Base-by-base conservation (phyloP, 2,329 filamentous ascomycete genomes). In the Aspergillus hiratsukae region DNA sequence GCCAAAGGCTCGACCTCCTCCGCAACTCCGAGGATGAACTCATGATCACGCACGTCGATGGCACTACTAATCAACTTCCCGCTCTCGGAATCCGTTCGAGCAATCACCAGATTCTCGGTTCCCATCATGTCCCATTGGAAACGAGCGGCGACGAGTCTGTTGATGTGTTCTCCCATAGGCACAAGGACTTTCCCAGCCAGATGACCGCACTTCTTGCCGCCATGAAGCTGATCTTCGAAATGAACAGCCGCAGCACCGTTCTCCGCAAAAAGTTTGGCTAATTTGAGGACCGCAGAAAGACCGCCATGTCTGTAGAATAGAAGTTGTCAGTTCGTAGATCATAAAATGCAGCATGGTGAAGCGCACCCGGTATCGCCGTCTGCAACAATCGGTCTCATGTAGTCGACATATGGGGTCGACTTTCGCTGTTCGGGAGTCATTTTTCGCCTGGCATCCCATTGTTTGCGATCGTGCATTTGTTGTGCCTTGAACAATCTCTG, bases 61-160 rank as follows among this genome's bases (percentile, higher is more conserved):
- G 91, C 90, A 58, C 89, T 96, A 57, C 89, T 95, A 54, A 99
- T 81, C 23, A 99, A 83, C 72, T 87, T 92, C 48, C 93, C 94
- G 60, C 90, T 96, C 75, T 97, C 94, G 0, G 91, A 95, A 74
- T 99, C 94, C 1, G 94, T 97, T 56, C 94, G 87, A 2, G 94
- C 94, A 70, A 99, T 94, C 45, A 97, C 86, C 3, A 97, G 82
- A 72, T 96, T 97, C 78, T 99, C 94, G 52, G 85, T 87, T 49
- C 93, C 94, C 93, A 99, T 97, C 65, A 97, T 82, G 69, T 99
- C 94, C 93, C 93, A 99, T 71, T 99, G 94, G 78, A 96, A 97
- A 58, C 94, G 87, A 3, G 93, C 87, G 1, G 94, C 92, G 21
- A 91, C 87, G 4, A 99, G 85, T 28, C 94, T 87, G 78, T 96